Conservation (phyloP, 305 asterid species). For the Rubia balearica region DNA sequence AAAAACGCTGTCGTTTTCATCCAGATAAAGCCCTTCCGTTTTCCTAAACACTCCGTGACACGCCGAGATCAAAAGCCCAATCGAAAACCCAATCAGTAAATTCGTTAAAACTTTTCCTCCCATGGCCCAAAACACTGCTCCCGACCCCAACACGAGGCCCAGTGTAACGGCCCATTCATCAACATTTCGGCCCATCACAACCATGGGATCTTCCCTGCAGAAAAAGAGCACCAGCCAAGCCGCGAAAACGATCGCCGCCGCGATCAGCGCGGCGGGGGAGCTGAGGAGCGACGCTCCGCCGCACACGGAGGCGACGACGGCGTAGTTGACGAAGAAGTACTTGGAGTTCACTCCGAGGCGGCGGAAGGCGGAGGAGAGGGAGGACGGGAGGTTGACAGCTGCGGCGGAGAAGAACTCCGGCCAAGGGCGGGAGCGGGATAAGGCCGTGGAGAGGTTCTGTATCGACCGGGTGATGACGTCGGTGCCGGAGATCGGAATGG, state of each 20-base stretch:
- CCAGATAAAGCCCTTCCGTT: constrained; percentile 59
- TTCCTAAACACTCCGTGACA: constrained; percentile 56
- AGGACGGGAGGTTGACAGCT: constrained; percentile 41
- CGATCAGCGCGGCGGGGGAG: constrained; percentile 40
- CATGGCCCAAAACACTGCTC: constrained; percentile 31
- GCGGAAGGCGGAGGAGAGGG: constrained; percentile 38
- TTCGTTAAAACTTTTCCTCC: constrained; percentile 41
- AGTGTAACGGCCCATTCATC: constrained; percentile 42
- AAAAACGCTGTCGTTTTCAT: constrained; percentile 57
- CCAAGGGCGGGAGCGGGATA: constrained; percentile 76
- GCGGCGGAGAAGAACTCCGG: constrained; percentile 54
- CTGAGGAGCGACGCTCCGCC: constrained; percentile 51
- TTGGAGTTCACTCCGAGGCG: constrained; percentile 48
- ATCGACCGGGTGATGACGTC: constrained; percentile 58
- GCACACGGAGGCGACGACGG: constrained; percentile 37
- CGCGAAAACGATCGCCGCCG: constrained; percentile 33
- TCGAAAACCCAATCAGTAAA: constrained; percentile 44
- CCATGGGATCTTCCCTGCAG: constrained; percentile 70
- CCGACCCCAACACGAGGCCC: constrained; percentile 33
- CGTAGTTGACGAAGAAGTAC: constrained; percentile 62
- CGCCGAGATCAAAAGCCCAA: constrained; percentile 37
- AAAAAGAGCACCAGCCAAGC: constrained; percentile 60
- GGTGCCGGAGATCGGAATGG: constrained; percentile 59
- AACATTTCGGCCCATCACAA: constrained; percentile 44
- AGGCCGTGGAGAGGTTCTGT: constrained; percentile 49